Percentiles rank a stretch among this genome's conserved stretches.
Conservation (phyloP, 768 basidiomycete species). For the Calocera viscosa region DNA sequence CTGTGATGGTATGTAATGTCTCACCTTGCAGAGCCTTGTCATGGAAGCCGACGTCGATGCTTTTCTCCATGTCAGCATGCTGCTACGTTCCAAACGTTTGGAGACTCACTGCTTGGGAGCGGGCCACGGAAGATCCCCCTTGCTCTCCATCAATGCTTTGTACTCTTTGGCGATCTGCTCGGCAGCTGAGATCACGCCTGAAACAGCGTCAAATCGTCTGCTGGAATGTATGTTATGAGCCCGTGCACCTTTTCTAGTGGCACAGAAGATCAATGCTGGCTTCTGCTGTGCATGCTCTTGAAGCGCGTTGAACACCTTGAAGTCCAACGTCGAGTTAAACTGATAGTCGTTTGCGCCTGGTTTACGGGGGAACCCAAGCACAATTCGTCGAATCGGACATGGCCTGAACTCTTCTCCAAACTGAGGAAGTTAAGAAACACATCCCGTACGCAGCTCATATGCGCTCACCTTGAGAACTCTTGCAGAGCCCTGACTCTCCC, state of each 20-base stretch:
- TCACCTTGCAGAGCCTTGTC: conserved; percentile 57
- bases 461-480: conserved; percentile 52
- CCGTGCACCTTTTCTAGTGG: conserved; percentile 66
- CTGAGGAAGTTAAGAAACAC: conserved; percentile 29
- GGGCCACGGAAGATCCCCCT: conserved; percentile 53
- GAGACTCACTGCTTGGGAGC: conserved; percentile 39
- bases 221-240: conserved; percentile 5
- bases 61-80: conserved; percentile 21
- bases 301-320: conserved; percentile 57
- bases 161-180: conserved; percentile 66
- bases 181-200: conserved; percentile 48
- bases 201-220: neutral
- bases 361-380: conserved; percentile 57
- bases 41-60: conserved; percentile 44
- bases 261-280: conserved; percentile 77
- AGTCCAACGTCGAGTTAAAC: conserved; percentile 59
- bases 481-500: conserved; percentile 35
- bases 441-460: too few species aligned
- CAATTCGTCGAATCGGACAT: conserved; percentile 59
- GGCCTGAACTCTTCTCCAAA: conserved; percentile 90
- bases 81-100: neutral
- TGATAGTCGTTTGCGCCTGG: conserved; percentile 63
- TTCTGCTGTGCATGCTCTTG: conserved; percentile 62
- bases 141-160: conserved; percentile 39
- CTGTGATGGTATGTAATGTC: conserved; percentile 13